Percentiles rank a stretch among this genome's conserved stretches.
Conservation (phyloP, 495 filamentous ascomycete genomes). For the Penicillium parvum region DNA sequence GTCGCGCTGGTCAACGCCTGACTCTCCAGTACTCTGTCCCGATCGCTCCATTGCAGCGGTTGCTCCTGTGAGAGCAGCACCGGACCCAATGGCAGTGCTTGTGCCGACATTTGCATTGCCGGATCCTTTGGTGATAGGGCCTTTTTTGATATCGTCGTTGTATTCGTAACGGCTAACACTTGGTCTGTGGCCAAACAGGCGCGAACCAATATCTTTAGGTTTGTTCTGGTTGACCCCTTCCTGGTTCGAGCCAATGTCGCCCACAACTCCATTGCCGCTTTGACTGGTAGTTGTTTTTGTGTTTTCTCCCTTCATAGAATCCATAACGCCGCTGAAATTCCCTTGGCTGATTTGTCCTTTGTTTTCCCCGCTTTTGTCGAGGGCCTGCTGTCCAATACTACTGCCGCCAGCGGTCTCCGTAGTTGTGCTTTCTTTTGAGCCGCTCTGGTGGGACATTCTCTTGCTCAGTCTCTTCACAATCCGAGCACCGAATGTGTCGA, state of each 20-base stretch:
- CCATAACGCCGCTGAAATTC: slow-evolving; percentile 9
- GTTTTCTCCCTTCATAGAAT: slow-evolving; percentile 9
- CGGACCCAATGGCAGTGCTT: slow-evolving; percentile 15
- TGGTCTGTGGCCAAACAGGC: slow-evolving; percentile 7
- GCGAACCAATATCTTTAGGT: slow-evolving; percentile 4
- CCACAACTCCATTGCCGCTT: slow-evolving; percentile 3
- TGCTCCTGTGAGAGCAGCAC: too few species aligned
- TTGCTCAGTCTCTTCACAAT: slow-evolving; percentile 19
- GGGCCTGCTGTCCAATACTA: slow-evolving; percentile 7
- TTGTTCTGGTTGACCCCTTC: slow-evolving; percentile 7
- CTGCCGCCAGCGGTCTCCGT: slow-evolving; percentile 6
- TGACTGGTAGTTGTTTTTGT: slow-evolving; percentile 3
- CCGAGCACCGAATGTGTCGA: slow-evolving; percentile 12
- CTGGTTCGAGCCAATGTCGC: slow-evolving; percentile 2
- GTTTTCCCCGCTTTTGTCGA: slow-evolving; percentile 8
- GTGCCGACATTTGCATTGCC: too few species aligned
- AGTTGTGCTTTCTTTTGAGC: slow-evolving; percentile 10
- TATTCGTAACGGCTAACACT: slow-evolving; percentile 3
- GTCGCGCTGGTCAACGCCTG: background rate
- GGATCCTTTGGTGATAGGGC: slow-evolving; percentile 23
- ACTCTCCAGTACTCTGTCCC: background rate
- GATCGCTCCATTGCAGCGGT: too few species aligned
- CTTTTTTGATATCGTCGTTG: slow-evolving; percentile 24
- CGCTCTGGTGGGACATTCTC: slow-evolving; percentile 10
- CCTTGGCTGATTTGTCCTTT: slow-evolving; percentile 11